These are phyloP conservation scores for Meyerozyma athensensis DNA, from an alignment of 1,139 yeast genomes.

Conservation along the genomic window DNA sequence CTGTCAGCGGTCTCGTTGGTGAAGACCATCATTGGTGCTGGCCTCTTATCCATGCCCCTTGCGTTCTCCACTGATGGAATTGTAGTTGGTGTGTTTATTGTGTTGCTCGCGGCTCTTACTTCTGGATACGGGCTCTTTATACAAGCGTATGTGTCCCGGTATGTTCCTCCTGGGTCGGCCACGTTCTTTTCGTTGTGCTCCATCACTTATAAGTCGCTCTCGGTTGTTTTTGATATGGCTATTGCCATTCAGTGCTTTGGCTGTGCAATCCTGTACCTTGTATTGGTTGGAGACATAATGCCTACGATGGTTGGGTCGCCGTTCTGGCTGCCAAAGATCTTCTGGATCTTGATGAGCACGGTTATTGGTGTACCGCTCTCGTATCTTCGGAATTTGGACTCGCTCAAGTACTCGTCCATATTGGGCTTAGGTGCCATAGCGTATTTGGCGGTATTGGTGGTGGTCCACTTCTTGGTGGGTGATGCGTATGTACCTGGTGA, in stretches of 20 bases:
- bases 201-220: conserved; percentile 77
- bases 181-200: conserved; percentile 83
- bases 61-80: conserved; percentile 87
- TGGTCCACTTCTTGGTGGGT: conserved; percentile 28
- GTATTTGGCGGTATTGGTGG: conserved; percentile 36
- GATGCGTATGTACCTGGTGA: conserved; percentile 48
- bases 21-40: conserved; percentile 85
- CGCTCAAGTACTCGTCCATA: conserved; percentile 41
- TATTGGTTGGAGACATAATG: conserved; percentile 34
- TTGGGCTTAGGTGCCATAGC: conserved; percentile 38
- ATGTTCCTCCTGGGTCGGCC: conserved; percentile 68
- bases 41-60: conserved; percentile 86
- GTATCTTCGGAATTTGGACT: conserved; percentile 40
- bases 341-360: conserved; percentile 37
- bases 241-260: conserved; percentile 17
- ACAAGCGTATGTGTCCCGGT: conserved; percentile 70
- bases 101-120: conserved; percentile 69
- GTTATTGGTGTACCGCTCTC: conserved; percentile 38
- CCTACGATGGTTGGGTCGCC: conserved; percentile 31
- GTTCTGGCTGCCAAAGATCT: conserved; percentile 22
- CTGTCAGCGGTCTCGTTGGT: conserved; percentile 58
- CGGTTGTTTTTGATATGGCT: conserved; percentile 67
- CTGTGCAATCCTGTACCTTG: conserved; percentile 13
- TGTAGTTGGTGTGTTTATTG: conserved; percentile 58
- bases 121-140: conserved; percentile 78